Evolutionary conservation across 176 grass and related monocot species (phyloP).

Genomic region (Olyra latifolia): DNA sequence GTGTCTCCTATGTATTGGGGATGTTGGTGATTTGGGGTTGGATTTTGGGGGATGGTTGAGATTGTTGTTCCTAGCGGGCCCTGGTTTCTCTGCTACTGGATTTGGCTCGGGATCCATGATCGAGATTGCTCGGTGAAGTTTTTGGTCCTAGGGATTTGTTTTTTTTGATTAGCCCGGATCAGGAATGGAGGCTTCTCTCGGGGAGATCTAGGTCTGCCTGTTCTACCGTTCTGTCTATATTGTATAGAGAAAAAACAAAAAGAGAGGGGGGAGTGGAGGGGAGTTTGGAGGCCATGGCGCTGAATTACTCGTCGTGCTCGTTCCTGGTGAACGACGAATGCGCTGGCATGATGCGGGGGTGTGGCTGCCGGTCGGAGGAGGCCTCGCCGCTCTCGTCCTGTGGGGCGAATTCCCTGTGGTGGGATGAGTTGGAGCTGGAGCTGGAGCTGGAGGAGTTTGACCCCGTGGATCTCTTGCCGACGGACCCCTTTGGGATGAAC

Average conservation of each 20-base stretch:
- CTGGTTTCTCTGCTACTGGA: constrained; percentile 36
- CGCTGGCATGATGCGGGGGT: constrained; percentile 39
- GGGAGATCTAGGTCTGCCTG: constrained; percentile 52
- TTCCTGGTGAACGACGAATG: constrained; percentile 42
- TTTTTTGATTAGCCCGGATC: constrained; percentile 65
- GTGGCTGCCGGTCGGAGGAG: constrained; percentile 47
- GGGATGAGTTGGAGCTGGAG: constrained; percentile 37
- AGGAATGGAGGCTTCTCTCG: constrained; percentile 77
- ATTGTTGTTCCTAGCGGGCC: not conserved
- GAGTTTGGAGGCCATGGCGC: constrained; percentile 40
- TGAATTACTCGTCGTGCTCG: constrained; percentile 56
- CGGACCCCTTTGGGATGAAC: constrained; percentile 80
- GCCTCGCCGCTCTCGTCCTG: constrained; percentile 47
- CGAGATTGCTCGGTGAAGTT: constrained; percentile 88
- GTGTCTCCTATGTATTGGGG: not conserved
- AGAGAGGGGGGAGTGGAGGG: not conserved
- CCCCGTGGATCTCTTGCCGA: constrained; percentile 52
- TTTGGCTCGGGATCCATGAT: constrained; percentile 49
- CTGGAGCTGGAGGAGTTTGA: constrained; percentile 39
- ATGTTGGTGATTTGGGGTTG: constrained; percentile 18
- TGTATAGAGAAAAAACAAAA: constrained; percentile 8
- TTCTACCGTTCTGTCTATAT: constrained; percentile 15
- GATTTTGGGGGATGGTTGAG: constrained; percentile 9
- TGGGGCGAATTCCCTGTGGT: constrained; percentile 28
- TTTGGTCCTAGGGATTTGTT: constrained; percentile 68